Conservation (phyloP, 345 rosid species). For the Hypericum androsaemum region DNA sequence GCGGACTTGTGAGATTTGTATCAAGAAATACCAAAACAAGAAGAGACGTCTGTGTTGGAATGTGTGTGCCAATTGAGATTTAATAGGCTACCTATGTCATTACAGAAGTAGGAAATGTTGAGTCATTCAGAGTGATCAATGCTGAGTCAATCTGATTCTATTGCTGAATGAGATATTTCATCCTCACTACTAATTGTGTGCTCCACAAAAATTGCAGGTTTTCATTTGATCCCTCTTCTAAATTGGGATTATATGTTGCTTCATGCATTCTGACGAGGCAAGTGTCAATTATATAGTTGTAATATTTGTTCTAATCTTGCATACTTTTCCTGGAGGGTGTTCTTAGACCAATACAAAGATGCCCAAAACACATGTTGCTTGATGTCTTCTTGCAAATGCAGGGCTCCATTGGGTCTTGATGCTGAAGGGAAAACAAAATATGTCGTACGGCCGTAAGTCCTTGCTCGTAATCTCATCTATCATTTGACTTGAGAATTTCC, state of each 20-base stretch:
- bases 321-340: no score
- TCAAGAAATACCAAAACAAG: no score
- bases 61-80: no score
- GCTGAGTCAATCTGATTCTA: no score
- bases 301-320: constrained; percentile 9
- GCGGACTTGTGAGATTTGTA: neutral
- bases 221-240: constrained; percentile 69
- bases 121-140: no score
- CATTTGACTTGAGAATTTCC: neutral
- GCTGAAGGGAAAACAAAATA: constrained; percentile 85
- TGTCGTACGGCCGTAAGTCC: constrained; percentile 83
- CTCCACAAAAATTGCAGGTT: constrained; percentile 43
- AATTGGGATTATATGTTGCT: constrained; percentile 81
- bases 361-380: neutral
- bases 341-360: no score
- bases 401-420: constrained; percentile 75
- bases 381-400: constrained; percentile 22
- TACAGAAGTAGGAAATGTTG: no score
- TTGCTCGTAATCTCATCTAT: constrained; percentile 3
- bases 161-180: no score
- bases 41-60: no score
- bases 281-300: constrained; percentile 2
- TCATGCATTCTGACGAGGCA: constrained; percentile 89
- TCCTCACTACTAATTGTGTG: constrained; percentile 4
- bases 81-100: no score